A percentile compares a stretch with the other conserved stretches of the same genome.
phyloP scores from a whole-genome alignment of 306 rosid genomes.

The Dryas octopetala region DNA sequence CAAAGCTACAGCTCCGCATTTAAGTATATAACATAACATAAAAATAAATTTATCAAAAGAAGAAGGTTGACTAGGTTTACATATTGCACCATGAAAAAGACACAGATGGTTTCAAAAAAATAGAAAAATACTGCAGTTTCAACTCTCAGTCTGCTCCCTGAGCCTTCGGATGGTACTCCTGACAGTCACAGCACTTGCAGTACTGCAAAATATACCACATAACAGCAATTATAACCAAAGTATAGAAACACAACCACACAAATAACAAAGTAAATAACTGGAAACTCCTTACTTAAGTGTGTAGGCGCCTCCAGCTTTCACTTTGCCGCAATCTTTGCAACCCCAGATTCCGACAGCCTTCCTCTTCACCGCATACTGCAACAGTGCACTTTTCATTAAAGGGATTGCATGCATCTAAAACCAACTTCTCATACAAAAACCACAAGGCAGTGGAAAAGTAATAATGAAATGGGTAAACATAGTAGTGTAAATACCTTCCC shows the following conservation, averaged over 20 bases:
- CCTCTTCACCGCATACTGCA: conserved; percentile 78
- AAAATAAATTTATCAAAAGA: not conserved
- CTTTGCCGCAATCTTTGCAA: conserved; percentile 85
- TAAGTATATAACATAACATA: not conserved
- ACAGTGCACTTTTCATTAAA: not conserved
- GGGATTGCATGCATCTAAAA: not conserved
- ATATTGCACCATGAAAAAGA: conserved; percentile 2
- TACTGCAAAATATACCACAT: conserved; percentile 39
- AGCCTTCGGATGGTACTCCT: conserved; percentile 77
- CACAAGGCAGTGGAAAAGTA: not conserved
- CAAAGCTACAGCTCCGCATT: conserved; percentile 6
- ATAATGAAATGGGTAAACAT: not conserved
- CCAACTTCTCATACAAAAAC: not conserved
- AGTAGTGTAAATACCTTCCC: conserved; percentile 56
- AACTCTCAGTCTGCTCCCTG: conserved; percentile 85
- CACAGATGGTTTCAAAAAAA: conserved; percentile 7
- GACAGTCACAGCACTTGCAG: conserved; percentile 75
- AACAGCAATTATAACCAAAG: not conserved
- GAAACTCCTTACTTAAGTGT: conserved; percentile 58
- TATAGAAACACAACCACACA: not conserved
- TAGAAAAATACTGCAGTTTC: not conserved
- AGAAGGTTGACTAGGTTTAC: not conserved
- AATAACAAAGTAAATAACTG: not conserved
- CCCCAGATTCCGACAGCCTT: conserved; percentile 87
- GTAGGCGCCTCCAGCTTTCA: conserved; percentile 84